Base-by-base conservation (phyloP, 331 rosid genomes). In the Malus hybrid region DNA sequence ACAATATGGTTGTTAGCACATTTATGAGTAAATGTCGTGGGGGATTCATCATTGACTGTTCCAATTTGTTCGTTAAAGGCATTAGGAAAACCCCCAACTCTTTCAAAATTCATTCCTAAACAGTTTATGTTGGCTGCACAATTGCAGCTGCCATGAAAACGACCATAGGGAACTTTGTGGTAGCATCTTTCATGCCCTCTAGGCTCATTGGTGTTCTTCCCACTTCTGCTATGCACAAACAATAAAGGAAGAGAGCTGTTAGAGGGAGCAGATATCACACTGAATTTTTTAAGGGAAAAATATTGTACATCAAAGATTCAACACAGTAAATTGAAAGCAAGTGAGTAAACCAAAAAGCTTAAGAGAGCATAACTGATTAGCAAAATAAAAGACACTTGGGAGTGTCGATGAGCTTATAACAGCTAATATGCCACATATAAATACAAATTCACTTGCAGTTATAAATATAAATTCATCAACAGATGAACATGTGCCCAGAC, bases 171-270 rank as follows among this genome's bases (percentile, higher is more conserved):
- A 16, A 70, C 78, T 81, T 75, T 70, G 84, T 79, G 82, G 33
- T 66, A 57, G 73, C 76, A 81, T 20, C 66, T 83, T 76, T 78
- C 83, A 73, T 30, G 80, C 68, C 75, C 82, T 62, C 79, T 71
- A 58, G 85, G 62, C 72, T 81, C 82, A 68, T 71, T 53, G 61
- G 70, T 28, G 22, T 65, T 75, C 75, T 78, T 81, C 53, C 73
- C 84, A 57, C 39, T 73, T 82, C 77, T 83, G 69, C 87, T 66
- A 75, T 82, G 75, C 89, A 77, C 77, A 82, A 72, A 82, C 7
- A 82, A 71, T 18, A 75, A 71, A 80, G 62, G 60, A 53, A 34
- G 63, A 44, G n/a, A 32, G 65, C 48, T 30, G 56, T 29, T 36
- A 73, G 34, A 16, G 39, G 60, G 13, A 56, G 62, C 48, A 60